Evolutionary conservation across 306 rosid species (phyloP).

Genomic region (Glycyrrhiza uralensis): DNA sequence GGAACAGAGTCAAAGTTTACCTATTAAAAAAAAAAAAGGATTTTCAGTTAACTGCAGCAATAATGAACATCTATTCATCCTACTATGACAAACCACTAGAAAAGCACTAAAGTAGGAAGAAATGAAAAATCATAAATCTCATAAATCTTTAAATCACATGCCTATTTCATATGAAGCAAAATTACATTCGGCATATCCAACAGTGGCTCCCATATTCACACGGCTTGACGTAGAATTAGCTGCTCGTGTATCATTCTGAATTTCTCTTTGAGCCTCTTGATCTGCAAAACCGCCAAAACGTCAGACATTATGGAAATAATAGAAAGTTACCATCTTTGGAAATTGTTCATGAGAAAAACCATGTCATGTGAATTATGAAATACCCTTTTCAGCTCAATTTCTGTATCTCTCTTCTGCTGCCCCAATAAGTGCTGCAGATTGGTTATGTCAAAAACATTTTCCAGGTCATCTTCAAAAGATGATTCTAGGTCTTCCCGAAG

Average conservation of each 20-base stretch:
- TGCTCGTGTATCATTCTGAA: conserved; percentile 76
- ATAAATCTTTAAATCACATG: not conserved
- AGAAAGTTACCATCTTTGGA: not conserved
- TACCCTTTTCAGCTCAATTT: conserved; percentile 94
- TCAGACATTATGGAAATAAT: conserved; percentile 2
- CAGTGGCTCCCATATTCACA: conserved; percentile 20
- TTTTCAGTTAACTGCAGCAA: not conserved
- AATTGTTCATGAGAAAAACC: conserved; percentile 18
- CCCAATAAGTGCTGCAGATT: conserved; percentile 63
- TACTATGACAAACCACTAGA: not conserved
- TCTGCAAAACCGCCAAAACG: conserved; percentile 46
- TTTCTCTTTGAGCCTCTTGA: conserved; percentile 89
- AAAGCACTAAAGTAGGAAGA: conserved; percentile 10
- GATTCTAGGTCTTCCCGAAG: conserved; percentile 92
- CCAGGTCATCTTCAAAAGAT: conserved; percentile 82
- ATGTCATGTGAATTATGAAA: not conserved
- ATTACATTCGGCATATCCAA: not conserved
- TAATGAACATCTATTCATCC: conserved; percentile 8
- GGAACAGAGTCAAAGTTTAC: not conserved
- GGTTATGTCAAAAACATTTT: conserved; percentile 80
- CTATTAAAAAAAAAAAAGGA: not conserved
- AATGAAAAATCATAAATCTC: not conserved
- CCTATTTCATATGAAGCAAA: conserved; percentile 9
- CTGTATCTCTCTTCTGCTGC: conserved; percentile 73
- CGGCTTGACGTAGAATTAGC: conserved; percentile 47